Evolutionary conservation across 495 filamentous ascomycete genomes (phyloP).

Genomic region (Chaetomidium leptoderma): DNA sequence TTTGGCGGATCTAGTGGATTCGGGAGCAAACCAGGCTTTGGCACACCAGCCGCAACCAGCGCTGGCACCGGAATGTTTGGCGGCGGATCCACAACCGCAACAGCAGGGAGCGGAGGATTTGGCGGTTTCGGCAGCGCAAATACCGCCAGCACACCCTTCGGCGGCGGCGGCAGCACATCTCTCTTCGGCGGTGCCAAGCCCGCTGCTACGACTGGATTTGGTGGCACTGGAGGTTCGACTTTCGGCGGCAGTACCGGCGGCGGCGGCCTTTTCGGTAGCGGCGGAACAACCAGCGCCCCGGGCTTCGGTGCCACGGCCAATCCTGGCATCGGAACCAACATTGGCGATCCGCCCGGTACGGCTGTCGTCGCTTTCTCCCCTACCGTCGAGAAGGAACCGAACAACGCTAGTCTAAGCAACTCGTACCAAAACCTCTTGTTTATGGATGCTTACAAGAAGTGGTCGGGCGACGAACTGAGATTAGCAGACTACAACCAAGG

Average conservation of each 20-base stretch:
- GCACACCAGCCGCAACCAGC: slow-evolving; percentile 30
- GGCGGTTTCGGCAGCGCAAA: slow-evolving; percentile 48
- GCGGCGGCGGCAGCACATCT: slow-evolving; percentile 42
- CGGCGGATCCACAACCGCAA: slow-evolving; percentile 32
- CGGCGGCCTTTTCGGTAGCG: slow-evolving; percentile 47
- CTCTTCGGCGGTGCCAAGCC: slow-evolving; percentile 48
- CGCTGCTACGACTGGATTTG: slow-evolving; percentile 32
- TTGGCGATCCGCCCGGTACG: slow-evolving; percentile 62
- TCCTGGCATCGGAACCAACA: slow-evolving; percentile 36
- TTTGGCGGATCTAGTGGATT: slow-evolving; percentile 38
- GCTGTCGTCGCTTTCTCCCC: slow-evolving; percentile 67
- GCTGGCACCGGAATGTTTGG: slow-evolving; percentile 42
- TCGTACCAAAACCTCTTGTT: slow-evolving; percentile 86
- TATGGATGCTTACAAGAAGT: slow-evolving; percentile 80
- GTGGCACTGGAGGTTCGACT: slow-evolving; percentile 32
- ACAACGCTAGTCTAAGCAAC: slow-evolving; percentile 52
- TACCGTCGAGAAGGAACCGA: slow-evolving; percentile 74
- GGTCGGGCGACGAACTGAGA: slow-evolving; percentile 84
- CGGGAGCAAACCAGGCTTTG: slow-evolving; percentile 36
- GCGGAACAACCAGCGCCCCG: slow-evolving; percentile 36
- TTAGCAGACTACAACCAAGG: slow-evolving; percentile 87
- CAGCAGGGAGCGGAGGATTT: slow-evolving; percentile 40
- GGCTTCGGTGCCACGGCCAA: slow-evolving; percentile 50
- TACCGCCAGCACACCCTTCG: slow-evolving; percentile 46
- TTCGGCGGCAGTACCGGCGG: slow-evolving; percentile 42